These are phyloP conservation scores for Lasiosphaeris hirsuta DNA, from an alignment of 495 filamentous ascomycete species.

Conservation along the genomic window DNA sequence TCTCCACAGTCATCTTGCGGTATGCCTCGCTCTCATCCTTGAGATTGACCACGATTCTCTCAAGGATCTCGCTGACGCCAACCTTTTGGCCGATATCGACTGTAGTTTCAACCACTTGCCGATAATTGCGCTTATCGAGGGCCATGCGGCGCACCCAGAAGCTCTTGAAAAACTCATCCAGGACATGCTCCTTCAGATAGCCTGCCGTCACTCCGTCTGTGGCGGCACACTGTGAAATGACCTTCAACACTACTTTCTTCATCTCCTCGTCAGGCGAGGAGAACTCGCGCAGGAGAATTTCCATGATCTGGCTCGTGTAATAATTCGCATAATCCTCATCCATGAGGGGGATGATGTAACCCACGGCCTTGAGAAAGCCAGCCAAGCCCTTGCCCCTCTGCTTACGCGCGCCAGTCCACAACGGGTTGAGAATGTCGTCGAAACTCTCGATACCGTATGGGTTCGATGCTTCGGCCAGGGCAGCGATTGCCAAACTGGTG, in stretches of 20 bases:
- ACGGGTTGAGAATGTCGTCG: conserved; percentile 92
- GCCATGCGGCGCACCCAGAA: conserved; percentile 99
- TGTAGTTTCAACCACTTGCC: conserved; percentile 96
- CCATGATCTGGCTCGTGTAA: conserved; percentile 98
- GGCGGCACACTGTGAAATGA: conserved; percentile 92
- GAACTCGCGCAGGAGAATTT: conserved; percentile 93
- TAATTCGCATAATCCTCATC: conserved; percentile 99
- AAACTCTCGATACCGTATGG: conserved; percentile 99
- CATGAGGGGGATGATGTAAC: conserved; percentile 98
- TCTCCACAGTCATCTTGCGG: conserved; percentile 98
- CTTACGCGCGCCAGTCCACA: conserved; percentile 94
- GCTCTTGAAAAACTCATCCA: conserved; percentile 95
- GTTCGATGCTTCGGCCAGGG: conserved; percentile 92
- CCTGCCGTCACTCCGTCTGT: conserved; percentile 92
- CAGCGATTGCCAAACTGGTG: conserved; percentile 91
- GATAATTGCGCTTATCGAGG: conserved; percentile 92
- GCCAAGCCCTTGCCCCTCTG: conserved; percentile 95
- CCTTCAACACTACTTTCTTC: conserved; percentile 99
- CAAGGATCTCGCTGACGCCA: conserved; percentile 89
- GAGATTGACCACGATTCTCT: conserved; percentile 87
- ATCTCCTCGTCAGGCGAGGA: conserved; percentile 98
- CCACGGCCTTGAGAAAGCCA: conserved; percentile 95
- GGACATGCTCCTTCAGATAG: conserved; percentile 92
- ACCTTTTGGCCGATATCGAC: conserved; percentile 98
- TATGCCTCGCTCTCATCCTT: conserved; percentile 99